Evolutionary conservation across 169 alveolate species (phyloP).

Genomic region (Theileria equi): DNA sequence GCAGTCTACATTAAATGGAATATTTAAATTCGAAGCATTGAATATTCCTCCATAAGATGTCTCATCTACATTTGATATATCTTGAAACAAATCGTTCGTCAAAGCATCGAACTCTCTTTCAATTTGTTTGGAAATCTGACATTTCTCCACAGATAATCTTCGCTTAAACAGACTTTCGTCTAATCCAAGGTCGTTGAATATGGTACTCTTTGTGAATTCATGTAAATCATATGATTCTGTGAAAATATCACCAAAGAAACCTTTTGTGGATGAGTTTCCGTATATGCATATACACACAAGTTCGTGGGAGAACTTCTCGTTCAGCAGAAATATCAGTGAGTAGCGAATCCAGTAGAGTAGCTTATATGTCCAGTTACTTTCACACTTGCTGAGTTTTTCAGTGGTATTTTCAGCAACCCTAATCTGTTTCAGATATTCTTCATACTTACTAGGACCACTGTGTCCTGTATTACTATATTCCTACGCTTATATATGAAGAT

Average conservation of each 20-base stretch:
- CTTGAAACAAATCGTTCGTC: not conserved
- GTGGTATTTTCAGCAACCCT: constrained; percentile 11
- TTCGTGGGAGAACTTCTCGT: constrained; percentile 3
- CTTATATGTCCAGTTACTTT: constrained; percentile 42
- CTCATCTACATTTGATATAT: not conserved
- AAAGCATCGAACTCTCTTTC: not conserved
- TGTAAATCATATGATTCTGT: not conserved
- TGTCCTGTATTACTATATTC: not conserved
- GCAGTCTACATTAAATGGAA: constrained; percentile 49
- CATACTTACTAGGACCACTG: not conserved
- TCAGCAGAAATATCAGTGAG: constrained; percentile 23
- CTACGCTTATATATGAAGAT: not conserved
- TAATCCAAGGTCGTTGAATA: not conserved
- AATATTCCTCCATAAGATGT: not conserved
- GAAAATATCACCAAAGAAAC: constrained; percentile 47
- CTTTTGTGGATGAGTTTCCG: constrained; percentile 17
- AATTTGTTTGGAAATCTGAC: not conserved
- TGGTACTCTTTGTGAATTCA: not conserved
- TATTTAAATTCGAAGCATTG: constrained; percentile 2
- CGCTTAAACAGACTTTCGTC: too few relatives aligned
- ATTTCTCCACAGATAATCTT: not conserved
- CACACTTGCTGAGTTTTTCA: constrained; percentile 12
- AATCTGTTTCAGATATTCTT: not conserved
- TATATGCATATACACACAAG: constrained; percentile 34
- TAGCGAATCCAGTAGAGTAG: constrained; percentile 30